Conservation (phyloP, 2,329 filamentous ascomycete species). For the Xylaria sp. region DNA sequence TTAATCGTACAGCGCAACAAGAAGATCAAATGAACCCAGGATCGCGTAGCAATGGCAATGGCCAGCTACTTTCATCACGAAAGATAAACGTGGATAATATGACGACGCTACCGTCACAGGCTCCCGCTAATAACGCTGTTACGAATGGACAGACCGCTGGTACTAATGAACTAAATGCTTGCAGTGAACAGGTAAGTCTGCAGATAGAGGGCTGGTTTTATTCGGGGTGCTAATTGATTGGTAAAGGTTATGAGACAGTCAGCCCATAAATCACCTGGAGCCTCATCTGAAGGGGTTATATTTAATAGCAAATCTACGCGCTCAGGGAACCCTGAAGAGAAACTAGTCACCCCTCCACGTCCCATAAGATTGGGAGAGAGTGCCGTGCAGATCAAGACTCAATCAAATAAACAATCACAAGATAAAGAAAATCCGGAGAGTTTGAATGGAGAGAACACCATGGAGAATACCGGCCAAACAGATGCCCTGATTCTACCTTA, state of each 20-base stretch:
- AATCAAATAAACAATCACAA: background rate
- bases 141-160: background rate
- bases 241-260: background rate
- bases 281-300: background rate
- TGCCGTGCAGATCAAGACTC: background rate
- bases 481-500: slow-evolving; percentile 1
- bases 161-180: no score
- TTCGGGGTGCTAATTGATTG: background rate
- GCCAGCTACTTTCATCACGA: background rate
- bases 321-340: background rate
- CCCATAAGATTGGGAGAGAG: background rate
- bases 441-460: background rate
- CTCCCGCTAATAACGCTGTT: background rate
- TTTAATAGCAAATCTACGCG: background rate
- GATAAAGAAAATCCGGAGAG: background rate
- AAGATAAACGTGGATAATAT: background rate
- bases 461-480: background rate
- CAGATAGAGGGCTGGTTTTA: background rate
- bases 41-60: background rate
- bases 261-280: background rate
- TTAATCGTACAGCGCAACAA: background rate
- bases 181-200: background rate
- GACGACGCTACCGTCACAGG: background rate
- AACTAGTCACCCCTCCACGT: background rate
- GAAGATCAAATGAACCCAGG: background rate